Evolutionary conservation across 805 yeast species (phyloP), one percentile per base, ranked within the genome.

Genomic region (Naumovozyma dairenensis): DNA sequence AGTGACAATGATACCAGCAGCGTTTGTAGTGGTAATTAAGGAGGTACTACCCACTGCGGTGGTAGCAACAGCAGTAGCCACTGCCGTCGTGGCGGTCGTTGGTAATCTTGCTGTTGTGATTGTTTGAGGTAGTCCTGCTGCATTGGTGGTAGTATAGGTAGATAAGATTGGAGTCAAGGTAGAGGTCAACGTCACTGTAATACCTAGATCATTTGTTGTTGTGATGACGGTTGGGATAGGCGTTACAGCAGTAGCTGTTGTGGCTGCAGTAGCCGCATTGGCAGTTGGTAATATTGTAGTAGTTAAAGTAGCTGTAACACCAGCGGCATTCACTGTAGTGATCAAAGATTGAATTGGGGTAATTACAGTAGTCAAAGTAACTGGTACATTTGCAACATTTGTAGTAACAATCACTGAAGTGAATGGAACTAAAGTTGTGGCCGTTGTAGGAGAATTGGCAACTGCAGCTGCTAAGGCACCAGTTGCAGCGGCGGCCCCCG

Each of bases 401-500:
- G 32, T 15, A 29, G 16, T 7, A n/a, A n/a, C 14, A 9, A 15
- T 10, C 7, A 19, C 9, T 16, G 60, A 26, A 10, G 58, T 34
- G 17, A 55, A 21, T n/a, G 56, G 17, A 6, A 51, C 37, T 3
- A 59, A 33, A 2, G 37, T 20, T 2, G 46, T 33, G 2, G 37
- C 38, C 9, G 35, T 32, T 20, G 39, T 32, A 6, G 36, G 32
- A 13, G 65, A 58, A 15, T 52, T 42, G 4, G 66, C 62, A 13
- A 66, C 59, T 18, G 53, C 50, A n/a, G 59, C 53, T 5, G 50
- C 51, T 4, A 59, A 58, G 21, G 52, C 37, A 5, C 56, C 36
- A 2, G 45, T 37, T 13, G 36, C 45, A 31, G 54, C 48, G 8
- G 59, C 47, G 9, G 62, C 42, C 20, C 59, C 42, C 26, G 51